These are phyloP conservation scores for Pseudoscleropodium purum DNA, from an alignment of 225 moss, liverwort and hornwort genomes.

Conservation along the genomic window DNA sequence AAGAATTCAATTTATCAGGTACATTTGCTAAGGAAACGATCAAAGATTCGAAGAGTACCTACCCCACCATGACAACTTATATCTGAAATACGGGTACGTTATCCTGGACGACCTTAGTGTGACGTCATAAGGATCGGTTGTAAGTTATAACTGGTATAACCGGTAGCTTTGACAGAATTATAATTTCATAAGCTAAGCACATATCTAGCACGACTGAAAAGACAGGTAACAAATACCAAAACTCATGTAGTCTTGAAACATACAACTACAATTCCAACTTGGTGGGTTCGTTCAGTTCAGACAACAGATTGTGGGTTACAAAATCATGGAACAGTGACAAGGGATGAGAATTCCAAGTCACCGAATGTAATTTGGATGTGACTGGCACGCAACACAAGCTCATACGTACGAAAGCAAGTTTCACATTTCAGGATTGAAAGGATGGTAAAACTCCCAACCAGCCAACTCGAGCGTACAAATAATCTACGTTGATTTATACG, in stretches of 20 bases:
- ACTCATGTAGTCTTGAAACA: neutral
- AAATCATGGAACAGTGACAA: neutral
- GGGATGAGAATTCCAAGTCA: neutral
- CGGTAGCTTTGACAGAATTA: neutral
- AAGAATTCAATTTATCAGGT: neutral
- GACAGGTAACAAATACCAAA: neutral
- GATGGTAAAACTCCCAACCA: slow-evolving; percentile 3
- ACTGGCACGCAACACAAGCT: neutral
- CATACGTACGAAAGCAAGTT: slow-evolving; percentile 2
- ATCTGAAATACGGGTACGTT: too few relatives aligned
- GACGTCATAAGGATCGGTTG: neutral
- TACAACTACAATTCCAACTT: neutral
- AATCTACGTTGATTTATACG: slow-evolving; percentile 11
- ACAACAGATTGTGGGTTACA: neutral
- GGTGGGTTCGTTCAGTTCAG: too few relatives aligned
- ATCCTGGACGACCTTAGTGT: neutral
- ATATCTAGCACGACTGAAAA: too few relatives aligned
- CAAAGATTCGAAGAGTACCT: neutral
- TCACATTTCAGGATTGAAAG: slow-evolving; percentile 21
- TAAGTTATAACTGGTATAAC: neutral
- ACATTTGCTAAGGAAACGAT: neutral
- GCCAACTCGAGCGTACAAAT: slow-evolving; percentile 1
- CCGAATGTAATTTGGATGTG: neutral
- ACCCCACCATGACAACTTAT: neutral
- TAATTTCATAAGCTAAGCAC: neutral